A percentile compares a stretch with the other conserved stretches of the same genome.
Evolutionary conservation across 805 yeast genomes (phyloP).

Genomic region (Zygotorulaspora florentina): DNA sequence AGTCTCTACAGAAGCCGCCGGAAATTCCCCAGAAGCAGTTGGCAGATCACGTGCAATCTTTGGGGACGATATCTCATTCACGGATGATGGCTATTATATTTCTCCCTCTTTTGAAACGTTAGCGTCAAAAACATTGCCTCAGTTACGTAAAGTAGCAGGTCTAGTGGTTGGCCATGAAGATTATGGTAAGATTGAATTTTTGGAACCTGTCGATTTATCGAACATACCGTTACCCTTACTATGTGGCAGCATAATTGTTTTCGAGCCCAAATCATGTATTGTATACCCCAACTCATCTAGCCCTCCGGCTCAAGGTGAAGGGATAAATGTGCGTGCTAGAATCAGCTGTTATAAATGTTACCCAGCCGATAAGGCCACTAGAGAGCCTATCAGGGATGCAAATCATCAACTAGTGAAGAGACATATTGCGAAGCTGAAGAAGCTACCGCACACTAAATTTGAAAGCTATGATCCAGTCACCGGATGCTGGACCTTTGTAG

Average conservation of each 20-base stretch:
- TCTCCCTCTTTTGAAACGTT: slow-evolving; percentile 70
- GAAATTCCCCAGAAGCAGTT: not conserved
- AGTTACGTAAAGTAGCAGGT: slow-evolving; percentile 57
- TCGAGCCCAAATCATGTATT: slow-evolving; percentile 55
- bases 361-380: slow-evolving; percentile 70
- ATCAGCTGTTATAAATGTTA: slow-evolving; percentile 75
- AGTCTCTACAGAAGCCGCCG: slow-evolving; percentile 1
- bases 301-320: slow-evolving; percentile 70
- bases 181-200: slow-evolving; percentile 72
- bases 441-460: slow-evolving; percentile 53
- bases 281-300: slow-evolving; percentile 64
- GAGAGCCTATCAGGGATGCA: slow-evolving; percentile 71
- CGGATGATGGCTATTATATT: slow-evolving; percentile 81
- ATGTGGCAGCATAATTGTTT: slow-evolving; percentile 59
- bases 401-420: slow-evolving; percentile 64
- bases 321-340: slow-evolving; percentile 71
- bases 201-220: slow-evolving; percentile 79
- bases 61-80: slow-evolving; percentile 43
- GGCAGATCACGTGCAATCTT: slow-evolving; percentile 20
- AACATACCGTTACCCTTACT: slow-evolving; percentile 56
- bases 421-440: slow-evolving; percentile 65
- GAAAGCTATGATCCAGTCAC: slow-evolving; percentile 70
- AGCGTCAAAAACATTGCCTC: slow-evolving; percentile 52
- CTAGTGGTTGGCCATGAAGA: slow-evolving; percentile 72
- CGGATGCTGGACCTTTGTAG: slow-evolving; percentile 66